A percentile compares a stretch with the other conserved stretches of the same genome.
Conservation (phyloP, 139 green algal genomes). For the Coccomyxa sp. region DNA sequence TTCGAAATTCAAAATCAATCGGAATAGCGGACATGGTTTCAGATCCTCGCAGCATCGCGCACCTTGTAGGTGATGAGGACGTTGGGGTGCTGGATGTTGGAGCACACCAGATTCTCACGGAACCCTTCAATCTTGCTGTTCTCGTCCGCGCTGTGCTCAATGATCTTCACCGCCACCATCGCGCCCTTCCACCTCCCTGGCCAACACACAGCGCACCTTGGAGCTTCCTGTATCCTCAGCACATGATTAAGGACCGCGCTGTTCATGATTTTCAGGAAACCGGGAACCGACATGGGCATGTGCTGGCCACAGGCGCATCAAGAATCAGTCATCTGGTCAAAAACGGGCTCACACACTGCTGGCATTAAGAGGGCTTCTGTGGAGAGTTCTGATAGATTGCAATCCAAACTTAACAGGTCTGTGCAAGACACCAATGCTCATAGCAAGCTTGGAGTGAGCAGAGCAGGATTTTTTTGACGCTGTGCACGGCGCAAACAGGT, state of each 20-base stretch:
- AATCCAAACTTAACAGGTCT: too few relatives aligned
- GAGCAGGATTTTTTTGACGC: too few relatives aligned
- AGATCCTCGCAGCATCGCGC: too few relatives aligned
- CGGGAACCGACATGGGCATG: background rate
- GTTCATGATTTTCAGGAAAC: background rate
- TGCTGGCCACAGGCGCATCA: background rate
- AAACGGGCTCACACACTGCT: background rate
- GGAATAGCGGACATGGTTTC: too few relatives aligned
- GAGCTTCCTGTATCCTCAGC: background rate
- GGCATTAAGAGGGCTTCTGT: too few relatives aligned
- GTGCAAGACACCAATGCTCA: too few relatives aligned
- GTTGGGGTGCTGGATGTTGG: conserved; percentile 18
- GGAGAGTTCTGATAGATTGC: too few relatives aligned
- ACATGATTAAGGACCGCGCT: background rate
- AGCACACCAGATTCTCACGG: conserved; percentile 22
- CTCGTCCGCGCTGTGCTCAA: background rate
- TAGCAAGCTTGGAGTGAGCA: too few relatives aligned
- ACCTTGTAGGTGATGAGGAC: background rate
- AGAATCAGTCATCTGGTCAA: background rate
- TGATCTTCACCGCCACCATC: conserved; percentile 9
- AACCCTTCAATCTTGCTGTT: conserved; percentile 3
- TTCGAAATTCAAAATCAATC: too few relatives aligned
- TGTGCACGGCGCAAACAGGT: too few relatives aligned
- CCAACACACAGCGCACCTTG: background rate
- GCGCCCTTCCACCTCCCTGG: conserved; percentile 10